phyloP scores from a whole-genome alignment of 2,329 filamentous ascomycete genomes.

The Claviceps capensis region DNA sequence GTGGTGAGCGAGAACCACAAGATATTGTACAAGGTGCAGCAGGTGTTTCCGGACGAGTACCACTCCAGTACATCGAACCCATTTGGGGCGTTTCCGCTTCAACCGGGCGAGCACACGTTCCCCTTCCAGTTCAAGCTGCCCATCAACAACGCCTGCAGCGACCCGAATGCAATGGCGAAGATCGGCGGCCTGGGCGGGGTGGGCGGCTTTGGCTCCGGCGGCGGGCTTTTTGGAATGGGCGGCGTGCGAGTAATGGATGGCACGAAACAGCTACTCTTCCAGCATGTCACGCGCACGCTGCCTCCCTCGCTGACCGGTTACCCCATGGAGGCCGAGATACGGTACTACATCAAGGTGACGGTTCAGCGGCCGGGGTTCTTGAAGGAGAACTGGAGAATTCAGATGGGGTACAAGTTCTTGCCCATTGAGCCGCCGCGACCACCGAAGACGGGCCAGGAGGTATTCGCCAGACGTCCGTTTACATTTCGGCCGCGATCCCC shows the following conservation, averaged over 20 bases:
- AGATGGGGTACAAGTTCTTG: constrained; percentile 66
- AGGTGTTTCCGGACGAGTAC: constrained; percentile 54
- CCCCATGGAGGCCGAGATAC: constrained; percentile 74
- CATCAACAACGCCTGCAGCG: constrained; percentile 60
- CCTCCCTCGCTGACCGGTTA: constrained; percentile 84
- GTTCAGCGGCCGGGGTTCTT: constrained; percentile 78
- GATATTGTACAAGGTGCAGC: constrained; percentile 60
- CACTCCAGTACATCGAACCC: constrained; percentile 24
- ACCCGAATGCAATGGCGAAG: constrained; percentile 37
- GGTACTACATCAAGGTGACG: constrained; percentile 93
- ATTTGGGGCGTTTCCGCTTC: constrained; percentile 43
- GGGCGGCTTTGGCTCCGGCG: constrained; percentile 33
- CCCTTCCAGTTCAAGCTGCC: constrained; percentile 66
- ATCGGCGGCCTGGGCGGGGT: constrained; percentile 39
- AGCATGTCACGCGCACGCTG: constrained; percentile 72
- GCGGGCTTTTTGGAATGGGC: constrained; percentile 33
- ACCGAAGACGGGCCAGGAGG: constrained; percentile 54
- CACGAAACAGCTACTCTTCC: constrained; percentile 45
- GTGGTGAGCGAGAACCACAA: constrained; percentile 49
- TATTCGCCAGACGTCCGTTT: constrained; percentile 65
- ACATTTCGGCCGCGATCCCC: constrained; percentile 34
- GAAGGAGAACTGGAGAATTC: constrained; percentile 72
- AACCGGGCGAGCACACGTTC: constrained; percentile 60
- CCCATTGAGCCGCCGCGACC: constrained; percentile 82
- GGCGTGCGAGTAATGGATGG: constrained; percentile 49